Evolutionary conservation across 1,139 yeast genomes (phyloP), one percentile per base, ranked within the genome.

Genomic region (Protomyces lactucae-debilis): DNA sequence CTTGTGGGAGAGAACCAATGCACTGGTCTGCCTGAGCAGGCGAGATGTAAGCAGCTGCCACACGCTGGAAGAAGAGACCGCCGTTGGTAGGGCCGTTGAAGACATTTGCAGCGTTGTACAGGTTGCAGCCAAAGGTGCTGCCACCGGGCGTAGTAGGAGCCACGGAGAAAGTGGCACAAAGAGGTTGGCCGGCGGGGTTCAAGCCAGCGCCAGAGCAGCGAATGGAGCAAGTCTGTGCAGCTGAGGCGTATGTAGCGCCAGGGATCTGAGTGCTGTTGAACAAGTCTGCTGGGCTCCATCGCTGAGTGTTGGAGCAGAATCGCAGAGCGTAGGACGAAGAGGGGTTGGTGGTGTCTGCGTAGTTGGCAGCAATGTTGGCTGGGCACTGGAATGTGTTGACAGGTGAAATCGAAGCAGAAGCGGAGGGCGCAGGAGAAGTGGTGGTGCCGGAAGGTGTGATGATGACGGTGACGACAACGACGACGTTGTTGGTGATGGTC

Each of bases 11-110:
- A 5, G 63, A 52, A 28, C 63, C 63, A 14, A 59, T 55, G 25
- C 63, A 59, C 53, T 59, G 63, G 9, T 55, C 57, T 16, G 48
- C 51, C 28, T 59, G 48, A 32, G 43, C 40, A 28, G 45, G 52
- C 8, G 10, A 4, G 1, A 45, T 25, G 35, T 37, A 51, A n/a
- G 63, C 45, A 14, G 63, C 56, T 5, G 63, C 52, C 18, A 40
- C 57, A 37, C 63, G 39, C 45, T 59, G 63, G 53, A 52, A 59
- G 52, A 59, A 59, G 52, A 59, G 63, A 18, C 63, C 63, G 36
- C 63, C 63, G 36, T 59, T 59, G 32, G 63, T 59, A 6, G 63
- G 63, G n/a, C 63, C 63, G 48, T 52, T 59, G 57, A 59, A 59
- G 56, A 59, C 63, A 35, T 52, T 59, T 8, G 57, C 54, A 14